phyloP scores from a whole-genome alignment of 495 filamentous ascomycete species.

The Tricharina praecox region DNA sequence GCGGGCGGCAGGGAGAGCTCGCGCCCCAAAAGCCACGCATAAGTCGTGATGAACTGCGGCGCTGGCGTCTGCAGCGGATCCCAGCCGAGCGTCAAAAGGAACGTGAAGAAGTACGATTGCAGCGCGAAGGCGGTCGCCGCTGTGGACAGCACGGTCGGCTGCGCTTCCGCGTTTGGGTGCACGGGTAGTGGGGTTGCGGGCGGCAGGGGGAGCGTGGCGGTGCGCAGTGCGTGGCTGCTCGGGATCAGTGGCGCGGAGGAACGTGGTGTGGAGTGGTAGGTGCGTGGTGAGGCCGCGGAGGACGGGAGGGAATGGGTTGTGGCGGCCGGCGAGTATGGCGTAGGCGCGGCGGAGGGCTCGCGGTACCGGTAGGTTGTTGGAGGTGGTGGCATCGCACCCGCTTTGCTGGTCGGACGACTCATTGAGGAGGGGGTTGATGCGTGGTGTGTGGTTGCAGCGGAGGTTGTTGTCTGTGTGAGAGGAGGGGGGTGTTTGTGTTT shows the following conservation, averaged over 20 bases:
- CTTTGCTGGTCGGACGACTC: neutral
- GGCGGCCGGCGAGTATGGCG: neutral
- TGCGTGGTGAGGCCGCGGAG: too few species aligned
- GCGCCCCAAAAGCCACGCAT: neutral
- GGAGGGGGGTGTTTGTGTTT: neutral
- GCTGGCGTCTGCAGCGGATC: neutral
- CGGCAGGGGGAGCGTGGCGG: neutral
- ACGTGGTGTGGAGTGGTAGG: too few species aligned
- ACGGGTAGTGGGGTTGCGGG: constrained; percentile 2
- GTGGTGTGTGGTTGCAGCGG: neutral
- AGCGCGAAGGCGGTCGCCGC: constrained; percentile 4
- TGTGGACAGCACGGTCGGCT: neutral
- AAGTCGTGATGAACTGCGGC: neutral
- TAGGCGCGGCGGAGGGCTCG: neutral
- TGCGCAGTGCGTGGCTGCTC: neutral
- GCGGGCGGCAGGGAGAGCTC: constrained; percentile 1
- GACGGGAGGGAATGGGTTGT: neutral
- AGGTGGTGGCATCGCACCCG: neutral
- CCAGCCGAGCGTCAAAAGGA: constrained; percentile 2
- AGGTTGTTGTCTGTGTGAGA: neutral
- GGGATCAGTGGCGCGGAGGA: neutral
- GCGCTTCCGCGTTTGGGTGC: constrained; percentile 1
- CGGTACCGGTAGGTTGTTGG: neutral
- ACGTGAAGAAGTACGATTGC: constrained; percentile 1
- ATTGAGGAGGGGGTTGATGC: neutral